These are phyloP conservation scores for Linaria vulgaris DNA, from an alignment of 257 asterid genomes.

Conservation along the genomic window DNA sequence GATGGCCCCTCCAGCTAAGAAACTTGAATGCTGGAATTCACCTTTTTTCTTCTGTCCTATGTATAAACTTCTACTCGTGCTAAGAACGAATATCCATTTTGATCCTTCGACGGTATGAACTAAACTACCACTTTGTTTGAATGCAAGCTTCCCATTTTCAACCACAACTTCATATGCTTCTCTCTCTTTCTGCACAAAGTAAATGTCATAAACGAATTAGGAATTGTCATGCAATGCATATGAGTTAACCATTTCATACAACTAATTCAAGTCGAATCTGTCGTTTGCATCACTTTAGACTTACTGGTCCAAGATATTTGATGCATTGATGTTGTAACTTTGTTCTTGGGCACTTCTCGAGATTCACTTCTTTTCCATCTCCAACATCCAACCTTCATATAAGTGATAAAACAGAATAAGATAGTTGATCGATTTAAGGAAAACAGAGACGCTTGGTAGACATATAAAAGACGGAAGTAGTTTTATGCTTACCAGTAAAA, in stretches of 20 bases:
- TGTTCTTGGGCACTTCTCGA: slow-evolving; percentile 75
- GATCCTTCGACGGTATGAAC: slow-evolving; percentile 72
- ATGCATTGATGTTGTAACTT: slow-evolving; percentile 77
- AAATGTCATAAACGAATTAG: neutral
- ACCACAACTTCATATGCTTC: slow-evolving; percentile 67
- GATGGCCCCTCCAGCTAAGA: slow-evolving; percentile 88
- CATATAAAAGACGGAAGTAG: neutral
- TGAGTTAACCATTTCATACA: neutral
- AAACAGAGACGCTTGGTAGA: too few species aligned
- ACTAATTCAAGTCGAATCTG: neutral
- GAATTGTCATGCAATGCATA: too few species aligned
- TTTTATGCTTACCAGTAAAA: slow-evolving; percentile 74
- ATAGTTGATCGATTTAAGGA: too few species aligned
- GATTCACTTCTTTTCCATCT: slow-evolving; percentile 83
- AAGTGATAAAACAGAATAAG: slow-evolving; percentile 3
- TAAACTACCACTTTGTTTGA: slow-evolving; percentile 57
- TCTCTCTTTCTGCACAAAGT: slow-evolving; percentile 66
- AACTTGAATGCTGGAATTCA: slow-evolving; percentile 86
- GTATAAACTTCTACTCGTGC: slow-evolving; percentile 74
- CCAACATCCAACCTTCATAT: slow-evolving; percentile 86
- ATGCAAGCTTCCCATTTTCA: slow-evolving; percentile 66
- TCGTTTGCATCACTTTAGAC: slow-evolving; percentile 19
- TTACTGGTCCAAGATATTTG: slow-evolving; percentile 88
- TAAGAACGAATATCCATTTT: slow-evolving; percentile 91
- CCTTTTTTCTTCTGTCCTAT: slow-evolving; percentile 85